Evolutionary conservation across 2,329 filamentous ascomycete genomes (phyloP).

Genomic region (Botryotinia narcissicola): DNA sequence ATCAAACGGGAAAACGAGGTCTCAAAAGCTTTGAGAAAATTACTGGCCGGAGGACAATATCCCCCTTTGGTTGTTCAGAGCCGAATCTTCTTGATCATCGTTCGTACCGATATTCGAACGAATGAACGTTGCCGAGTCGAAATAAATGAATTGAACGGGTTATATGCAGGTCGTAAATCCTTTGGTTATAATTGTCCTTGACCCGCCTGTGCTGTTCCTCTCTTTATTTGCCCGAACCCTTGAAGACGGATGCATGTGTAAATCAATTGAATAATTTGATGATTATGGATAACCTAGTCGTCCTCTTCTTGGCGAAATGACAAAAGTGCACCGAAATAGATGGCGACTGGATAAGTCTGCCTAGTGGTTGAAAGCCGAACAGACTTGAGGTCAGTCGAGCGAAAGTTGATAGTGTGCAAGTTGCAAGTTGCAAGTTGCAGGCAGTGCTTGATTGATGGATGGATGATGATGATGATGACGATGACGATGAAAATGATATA

Average conservation of each 20-base stretch:
- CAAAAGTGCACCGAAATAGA: neutral
- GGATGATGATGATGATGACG: neutral
- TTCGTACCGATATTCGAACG: neutral
- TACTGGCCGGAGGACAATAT: neutral
- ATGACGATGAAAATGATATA: neutral
- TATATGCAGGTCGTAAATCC: neutral
- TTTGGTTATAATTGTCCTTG: neutral
- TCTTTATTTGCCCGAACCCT: neutral
- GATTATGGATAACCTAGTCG: neutral
- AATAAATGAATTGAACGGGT: neutral
- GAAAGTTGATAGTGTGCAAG: neutral
- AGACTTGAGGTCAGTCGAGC: neutral
- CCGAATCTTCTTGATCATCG: neutral
- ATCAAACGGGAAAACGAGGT: neutral
- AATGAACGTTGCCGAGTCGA: neutral
- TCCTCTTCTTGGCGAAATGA: neutral
- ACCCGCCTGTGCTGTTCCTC: neutral
- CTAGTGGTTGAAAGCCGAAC: neutral
- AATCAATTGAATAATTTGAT: neutral
- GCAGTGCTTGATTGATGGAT: neutral
- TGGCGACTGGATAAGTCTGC: neutral
- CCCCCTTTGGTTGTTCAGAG: neutral
- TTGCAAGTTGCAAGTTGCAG: neutral
- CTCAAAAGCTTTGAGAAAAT: neutral
- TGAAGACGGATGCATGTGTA: neutral